phyloP scores from a whole-genome alignment of 2,329 filamentous ascomycete genomes.

The Xylariaceae sp. region DNA sequence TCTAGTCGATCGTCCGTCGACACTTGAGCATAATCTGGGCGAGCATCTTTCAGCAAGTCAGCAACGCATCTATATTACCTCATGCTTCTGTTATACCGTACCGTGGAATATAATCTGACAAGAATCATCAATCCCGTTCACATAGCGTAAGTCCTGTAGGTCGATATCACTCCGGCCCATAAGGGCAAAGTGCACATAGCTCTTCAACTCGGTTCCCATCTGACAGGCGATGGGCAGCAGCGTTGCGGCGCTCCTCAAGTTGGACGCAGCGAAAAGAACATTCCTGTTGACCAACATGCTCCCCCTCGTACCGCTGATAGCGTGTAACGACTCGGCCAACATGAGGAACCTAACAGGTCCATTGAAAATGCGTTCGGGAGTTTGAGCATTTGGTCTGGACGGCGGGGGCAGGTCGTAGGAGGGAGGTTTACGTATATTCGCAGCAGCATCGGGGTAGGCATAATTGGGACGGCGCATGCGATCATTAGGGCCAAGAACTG shows the following conservation, averaged over 20 bases:
- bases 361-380: conserved; percentile 57
- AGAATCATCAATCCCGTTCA: conserved; percentile 75
- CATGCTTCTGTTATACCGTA: conserved; percentile 33
- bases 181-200: conserved; percentile 79
- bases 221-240: conserved; percentile 83
- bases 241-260: conserved; percentile 69
- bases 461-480: conserved; percentile 45
- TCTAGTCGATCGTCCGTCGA: conserved; percentile 74
- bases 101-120: conserved; percentile 69
- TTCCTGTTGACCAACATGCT: conserved; percentile 62
- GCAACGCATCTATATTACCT: conserved; percentile 4
- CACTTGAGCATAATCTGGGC: conserved; percentile 70
- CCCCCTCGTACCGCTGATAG: conserved; percentile 57
- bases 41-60: conserved; percentile 61
- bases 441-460: conserved; percentile 21
- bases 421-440: conserved; percentile 11
- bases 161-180: conserved; percentile 73
- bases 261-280: conserved; percentile 78
- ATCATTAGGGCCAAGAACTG: conserved; percentile 45
- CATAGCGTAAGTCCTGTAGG: conserved; percentile 67
- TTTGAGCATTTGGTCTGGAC: conserved; percentile 5
- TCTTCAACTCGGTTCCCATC: conserved; percentile 72
- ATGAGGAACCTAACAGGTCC: conserved; percentile 71
- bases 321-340: conserved; percentile 65
- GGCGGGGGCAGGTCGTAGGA: conserved; percentile 9